phyloP scores from a whole-genome alignment of 345 rosid genomes.

The Syzygium jambos region DNA sequence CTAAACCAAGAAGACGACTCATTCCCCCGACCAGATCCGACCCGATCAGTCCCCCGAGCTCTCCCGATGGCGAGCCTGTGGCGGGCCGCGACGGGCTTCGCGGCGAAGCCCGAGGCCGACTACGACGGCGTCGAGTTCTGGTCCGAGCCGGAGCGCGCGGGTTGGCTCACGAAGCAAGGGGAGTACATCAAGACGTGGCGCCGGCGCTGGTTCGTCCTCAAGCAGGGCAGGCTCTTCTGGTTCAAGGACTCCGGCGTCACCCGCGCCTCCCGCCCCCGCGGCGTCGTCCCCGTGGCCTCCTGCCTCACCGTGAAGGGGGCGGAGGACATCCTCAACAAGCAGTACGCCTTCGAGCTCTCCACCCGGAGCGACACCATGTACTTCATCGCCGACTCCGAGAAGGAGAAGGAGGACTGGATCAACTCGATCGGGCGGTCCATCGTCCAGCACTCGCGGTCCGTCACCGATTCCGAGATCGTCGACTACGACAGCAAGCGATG shows the following conservation, averaged over 20 bases:
- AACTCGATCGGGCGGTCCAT: constrained; percentile 69
- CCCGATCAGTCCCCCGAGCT: background rate
- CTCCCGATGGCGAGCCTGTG: constrained; percentile 21
- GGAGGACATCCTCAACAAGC: constrained; percentile 54
- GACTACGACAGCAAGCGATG: constrained; percentile 46
- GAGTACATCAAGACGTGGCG: constrained; percentile 75
- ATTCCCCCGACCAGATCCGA: background rate
- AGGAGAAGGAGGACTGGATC: constrained; percentile 80
- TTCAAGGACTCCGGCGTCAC: constrained; percentile 58
- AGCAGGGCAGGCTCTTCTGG: constrained; percentile 66
- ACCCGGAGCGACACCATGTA: constrained; percentile 50
- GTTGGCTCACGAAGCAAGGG: constrained; percentile 67
- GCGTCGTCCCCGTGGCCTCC: constrained; percentile 46
- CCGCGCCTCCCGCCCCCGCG: constrained; percentile 53
- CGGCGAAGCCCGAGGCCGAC: constrained; percentile 15
- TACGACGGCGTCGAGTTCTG: constrained; percentile 53
- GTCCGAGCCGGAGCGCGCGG: constrained; percentile 56
- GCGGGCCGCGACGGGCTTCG: constrained; percentile 26
- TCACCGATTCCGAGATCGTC: constrained; percentile 60
- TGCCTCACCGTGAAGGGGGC: constrained; percentile 74
- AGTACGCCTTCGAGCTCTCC: constrained; percentile 54
- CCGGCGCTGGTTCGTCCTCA: constrained; percentile 69
- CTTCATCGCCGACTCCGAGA: constrained; percentile 66
- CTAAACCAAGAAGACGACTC: background rate
- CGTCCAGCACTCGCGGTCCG: constrained; percentile 66